phyloP scores from a whole-genome alignment of 768 basidiomycete species.

The Gloeophyllum trabeum region DNA sequence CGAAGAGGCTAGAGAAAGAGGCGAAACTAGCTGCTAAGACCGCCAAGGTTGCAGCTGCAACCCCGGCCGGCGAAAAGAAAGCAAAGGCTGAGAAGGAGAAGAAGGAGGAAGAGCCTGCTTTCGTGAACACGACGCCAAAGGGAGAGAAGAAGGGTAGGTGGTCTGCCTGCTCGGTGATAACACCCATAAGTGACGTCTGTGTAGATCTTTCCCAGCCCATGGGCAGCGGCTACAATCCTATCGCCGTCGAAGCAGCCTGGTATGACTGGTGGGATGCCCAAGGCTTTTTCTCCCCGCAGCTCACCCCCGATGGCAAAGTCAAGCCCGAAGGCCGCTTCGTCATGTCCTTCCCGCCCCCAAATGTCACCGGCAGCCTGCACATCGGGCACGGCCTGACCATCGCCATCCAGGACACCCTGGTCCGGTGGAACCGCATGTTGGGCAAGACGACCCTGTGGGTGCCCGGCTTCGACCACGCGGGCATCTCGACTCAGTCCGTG shows the following conservation, averaged over 20 bases:
- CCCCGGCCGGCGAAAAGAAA: constrained; percentile 50
- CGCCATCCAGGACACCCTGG: constrained; percentile 81
- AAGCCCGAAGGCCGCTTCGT: constrained; percentile 68
- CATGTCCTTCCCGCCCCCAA: constrained; percentile 87
- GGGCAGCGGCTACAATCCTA: constrained; percentile 90
- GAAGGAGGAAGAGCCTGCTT: constrained; percentile 58
- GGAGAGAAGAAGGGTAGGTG: constrained; percentile 88
- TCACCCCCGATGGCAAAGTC: constrained; percentile 41
- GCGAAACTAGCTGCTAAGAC: constrained; percentile 66
- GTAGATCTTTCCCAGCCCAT: constrained; percentile 81
- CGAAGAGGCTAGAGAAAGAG: constrained; percentile 70
- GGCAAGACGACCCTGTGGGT: constrained; percentile 84
- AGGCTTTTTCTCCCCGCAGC: constrained; percentile 81
- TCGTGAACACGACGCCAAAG: constrained; percentile 80
- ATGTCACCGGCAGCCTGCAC: constrained; percentile 92
- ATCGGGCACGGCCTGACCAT: constrained; percentile 92
- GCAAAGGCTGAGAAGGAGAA: constrained; percentile 65
- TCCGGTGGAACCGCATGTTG: constrained; percentile 96
- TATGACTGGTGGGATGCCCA: constrained; percentile 96
- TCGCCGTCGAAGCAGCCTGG: constrained; percentile 91
- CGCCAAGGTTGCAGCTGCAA: constrained; percentile 31
- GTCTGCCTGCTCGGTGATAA: background rate
- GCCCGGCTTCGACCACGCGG: constrained; percentile 97
- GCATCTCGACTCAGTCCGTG: constrained; percentile 96
- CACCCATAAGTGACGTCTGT: background rate